phyloP scores from a whole-genome alignment of 768 basidiomycete species.

The Kwoniella shandongensis region DNA sequence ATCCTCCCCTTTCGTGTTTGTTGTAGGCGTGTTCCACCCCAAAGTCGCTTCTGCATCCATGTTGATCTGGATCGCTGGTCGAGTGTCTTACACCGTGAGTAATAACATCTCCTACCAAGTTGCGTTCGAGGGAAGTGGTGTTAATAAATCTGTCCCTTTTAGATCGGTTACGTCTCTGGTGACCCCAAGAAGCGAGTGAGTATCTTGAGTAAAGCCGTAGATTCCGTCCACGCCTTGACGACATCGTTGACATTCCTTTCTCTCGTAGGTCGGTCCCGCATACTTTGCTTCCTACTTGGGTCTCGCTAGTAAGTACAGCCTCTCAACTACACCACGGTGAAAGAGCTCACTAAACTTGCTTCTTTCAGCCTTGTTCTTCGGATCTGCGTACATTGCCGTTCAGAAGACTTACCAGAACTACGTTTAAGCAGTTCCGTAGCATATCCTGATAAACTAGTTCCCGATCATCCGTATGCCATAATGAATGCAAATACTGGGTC shows the following conservation, averaged over 20 bases:
- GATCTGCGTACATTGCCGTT: slow-evolving; percentile 7
- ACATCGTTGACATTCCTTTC: not conserved
- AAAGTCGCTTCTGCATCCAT: slow-evolving; percentile 13
- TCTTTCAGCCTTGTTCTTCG: slow-evolving; percentile 17
- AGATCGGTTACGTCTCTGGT: slow-evolving; percentile 18
- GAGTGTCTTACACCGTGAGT: slow-evolving; percentile 25
- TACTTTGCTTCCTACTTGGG: slow-evolving; percentile 17
- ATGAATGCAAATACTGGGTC: no score
- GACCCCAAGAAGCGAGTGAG: slow-evolving; percentile 19
- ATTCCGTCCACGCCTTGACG: not conserved
- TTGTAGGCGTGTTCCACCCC: slow-evolving; percentile 22
- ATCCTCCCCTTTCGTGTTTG: not conserved
- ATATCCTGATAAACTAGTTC: no score
- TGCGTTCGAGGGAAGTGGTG: no score
- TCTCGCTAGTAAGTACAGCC: slow-evolving; percentile 16
- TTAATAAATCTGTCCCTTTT: no score
- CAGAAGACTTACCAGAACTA: slow-evolving; percentile 13
- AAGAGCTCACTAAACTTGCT: no score
- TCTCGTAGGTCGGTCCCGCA: slow-evolving; percentile 5
- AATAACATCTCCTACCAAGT: not conserved
- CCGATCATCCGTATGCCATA: no score
- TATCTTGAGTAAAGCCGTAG: no score
- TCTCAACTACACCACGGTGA: not conserved
- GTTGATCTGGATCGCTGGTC: slow-evolving; percentile 19
- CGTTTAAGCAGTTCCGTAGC: slow-evolving; percentile 3